These are phyloP conservation scores for Sarocladium brachiariae DNA, from an alignment of 2,329 filamentous ascomycete genomes.

Conservation along the genomic window DNA sequence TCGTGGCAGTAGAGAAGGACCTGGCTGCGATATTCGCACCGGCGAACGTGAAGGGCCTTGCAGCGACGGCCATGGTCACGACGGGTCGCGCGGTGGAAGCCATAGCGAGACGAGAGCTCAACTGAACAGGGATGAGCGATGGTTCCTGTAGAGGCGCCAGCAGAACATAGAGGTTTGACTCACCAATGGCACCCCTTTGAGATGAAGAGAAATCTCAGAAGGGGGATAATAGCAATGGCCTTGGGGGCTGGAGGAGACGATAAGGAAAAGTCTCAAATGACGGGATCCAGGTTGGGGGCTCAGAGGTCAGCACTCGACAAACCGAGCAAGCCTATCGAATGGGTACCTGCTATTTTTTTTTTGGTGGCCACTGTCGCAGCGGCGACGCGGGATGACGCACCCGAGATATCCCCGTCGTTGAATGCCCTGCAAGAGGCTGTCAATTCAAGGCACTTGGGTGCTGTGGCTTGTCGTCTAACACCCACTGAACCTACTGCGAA, in stretches of 20 bases:
- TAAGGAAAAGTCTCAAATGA: constrained; percentile 1
- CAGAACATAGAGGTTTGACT: not conserved
- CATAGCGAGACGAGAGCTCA: constrained; percentile 25
- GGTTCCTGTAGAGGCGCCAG: not conserved
- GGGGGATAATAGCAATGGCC: not conserved
- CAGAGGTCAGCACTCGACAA: not conserved
- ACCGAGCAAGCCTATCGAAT: no score
- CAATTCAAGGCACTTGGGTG: no score
- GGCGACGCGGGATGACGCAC: constrained; percentile 6
- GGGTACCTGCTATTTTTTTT: not conserved
- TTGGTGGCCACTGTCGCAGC: no score
- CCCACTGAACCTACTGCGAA: not conserved
- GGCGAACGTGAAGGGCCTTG: constrained; percentile 19
- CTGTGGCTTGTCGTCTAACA: not conserved
- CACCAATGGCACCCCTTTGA: constrained; percentile 1
- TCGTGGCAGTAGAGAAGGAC: constrained; percentile 12
- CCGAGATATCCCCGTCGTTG: no score
- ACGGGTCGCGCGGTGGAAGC: constrained; percentile 39
- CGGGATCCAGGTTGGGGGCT: not conserved
- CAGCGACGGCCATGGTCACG: constrained; percentile 26
- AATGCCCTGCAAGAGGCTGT: no score
- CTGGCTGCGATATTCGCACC: constrained; percentile 13
- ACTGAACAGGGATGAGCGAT: not conserved
- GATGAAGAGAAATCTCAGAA: not conserved
- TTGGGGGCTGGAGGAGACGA: not conserved